Evolutionary conservation across 2,329 filamentous ascomycete genomes (phyloP).

Genomic region (Purpureocillium takamizusanense): DNA sequence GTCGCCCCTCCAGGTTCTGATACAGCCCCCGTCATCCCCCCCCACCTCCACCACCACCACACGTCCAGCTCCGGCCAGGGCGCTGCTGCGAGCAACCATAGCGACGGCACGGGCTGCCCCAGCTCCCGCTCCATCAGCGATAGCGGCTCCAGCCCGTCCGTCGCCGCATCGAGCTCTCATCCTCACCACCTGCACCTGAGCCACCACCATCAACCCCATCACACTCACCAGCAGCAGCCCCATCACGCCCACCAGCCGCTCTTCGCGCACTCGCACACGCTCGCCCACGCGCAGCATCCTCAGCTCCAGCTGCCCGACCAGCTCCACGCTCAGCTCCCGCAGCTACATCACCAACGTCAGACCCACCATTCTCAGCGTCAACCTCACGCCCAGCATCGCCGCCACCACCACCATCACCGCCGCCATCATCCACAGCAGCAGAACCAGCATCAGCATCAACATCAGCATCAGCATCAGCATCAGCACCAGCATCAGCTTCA

Average conservation of each 20-base stretch:
- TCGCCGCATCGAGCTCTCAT: too few species aligned
- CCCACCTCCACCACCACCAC: too few species aligned
- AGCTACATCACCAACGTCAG: background rate
- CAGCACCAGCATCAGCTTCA: slow-evolving; percentile 15
- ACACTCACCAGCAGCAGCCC: background rate
- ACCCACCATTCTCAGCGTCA: background rate
- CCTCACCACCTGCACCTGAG: too few species aligned
- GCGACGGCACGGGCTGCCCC: slow-evolving; percentile 7
- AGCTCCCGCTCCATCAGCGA: slow-evolving; percentile 5
- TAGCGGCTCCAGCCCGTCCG: too few species aligned
- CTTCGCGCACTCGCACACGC: too few species aligned
- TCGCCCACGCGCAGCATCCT: background rate
- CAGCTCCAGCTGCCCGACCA: background rate
- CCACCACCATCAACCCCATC: too few species aligned
- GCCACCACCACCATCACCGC: slow-evolving; percentile 9
- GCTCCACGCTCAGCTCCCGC: background rate
- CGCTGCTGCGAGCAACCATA: background rate
- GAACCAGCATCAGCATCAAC: slow-evolving; percentile 1
- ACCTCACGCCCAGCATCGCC: background rate
- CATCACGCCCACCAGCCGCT: background rate
- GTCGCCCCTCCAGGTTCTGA: too few species aligned
- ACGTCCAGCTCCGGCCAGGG: too few species aligned
- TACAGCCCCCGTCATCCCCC: too few species aligned
- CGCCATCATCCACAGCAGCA: slow-evolving; percentile 16
- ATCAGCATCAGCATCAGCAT: slow-evolving; percentile 7